Evolutionary conservation across 257 asterid species (phyloP), one percentile per base, ranked within the genome.

Genomic region (Solanum sitiens): DNA sequence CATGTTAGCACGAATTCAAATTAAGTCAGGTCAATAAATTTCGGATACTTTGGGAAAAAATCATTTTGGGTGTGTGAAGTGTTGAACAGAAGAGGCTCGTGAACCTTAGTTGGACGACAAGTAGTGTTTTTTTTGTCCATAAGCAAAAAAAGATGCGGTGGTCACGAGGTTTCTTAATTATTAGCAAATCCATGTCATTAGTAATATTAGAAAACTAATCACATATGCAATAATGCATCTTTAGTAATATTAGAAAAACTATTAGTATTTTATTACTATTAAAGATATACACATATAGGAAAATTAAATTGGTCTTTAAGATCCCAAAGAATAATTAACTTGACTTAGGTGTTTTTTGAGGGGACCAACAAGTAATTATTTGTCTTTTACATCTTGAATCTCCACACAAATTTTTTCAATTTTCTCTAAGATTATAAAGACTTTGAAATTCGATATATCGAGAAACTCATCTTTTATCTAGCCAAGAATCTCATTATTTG

Each of bases 131-230:
- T 71, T 45, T 85, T 89, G 91, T 87, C 90, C 84, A 75, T 77
- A 61, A 74, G 45, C 82, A 37, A 65, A 33, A 47, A 59, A 88
- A 88, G 89, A 68, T 80, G 18, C 87, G 73, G 90, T 86, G 86
- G 83, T 90, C 92, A 90, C 92, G 90, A 87, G 92, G 88, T 37
- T 0, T 6, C 67, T 47, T 30, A 47, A 73, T 73, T 71, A 25
- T 80, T 80, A 50, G 30, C 16, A 30, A 50, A 80, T 80, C 44
- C 11, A 80, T 80, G 70, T 18, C 70, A 50, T 80, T 82, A 80
- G 10, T 9, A 30, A 30, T 45, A 27, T 47, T 47, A 80, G 27
- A 30, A 79, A 79, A 27, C 40, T 15, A 77, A 77, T 44, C 15
- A 77, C 40, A 79, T 7, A 79, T 44, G 0, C 45, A 50, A 82